Evolutionary conservation across 768 basidiomycete species (phyloP).

Genomic region (Pisolithus orientalis): DNA sequence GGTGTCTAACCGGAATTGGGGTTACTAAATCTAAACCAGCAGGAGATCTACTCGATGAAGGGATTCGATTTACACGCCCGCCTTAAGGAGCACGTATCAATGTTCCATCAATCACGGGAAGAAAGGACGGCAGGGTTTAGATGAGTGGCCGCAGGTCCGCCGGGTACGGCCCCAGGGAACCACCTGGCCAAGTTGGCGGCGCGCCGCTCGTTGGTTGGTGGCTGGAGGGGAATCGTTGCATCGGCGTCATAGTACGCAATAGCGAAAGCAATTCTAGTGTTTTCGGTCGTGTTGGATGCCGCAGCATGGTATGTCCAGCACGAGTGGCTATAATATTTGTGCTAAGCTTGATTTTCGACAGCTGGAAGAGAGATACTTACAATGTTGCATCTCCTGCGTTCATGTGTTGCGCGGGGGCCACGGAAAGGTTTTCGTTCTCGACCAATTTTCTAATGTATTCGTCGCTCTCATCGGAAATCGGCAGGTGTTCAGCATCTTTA

Average conservation of each 20-base stretch:
- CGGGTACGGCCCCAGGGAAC: constrained; percentile 3
- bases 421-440: not conserved
- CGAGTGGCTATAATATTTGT: constrained; percentile 1
- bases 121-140: constrained; percentile 1
- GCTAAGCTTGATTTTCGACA: not conserved
- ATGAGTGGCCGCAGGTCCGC: not conserved
- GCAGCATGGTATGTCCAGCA: constrained; percentile 8
- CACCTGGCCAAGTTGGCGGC: constrained; percentile 5
- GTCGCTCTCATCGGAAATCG: constrained; percentile 2
- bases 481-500: constrained; percentile 1
- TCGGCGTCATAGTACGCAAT: constrained; percentile 2
- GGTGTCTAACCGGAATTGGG: too few relatives aligned
- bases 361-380: not conserved
- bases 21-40: too few relatives aligned
- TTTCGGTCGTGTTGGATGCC: not conserved
- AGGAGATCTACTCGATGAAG: not conserved
- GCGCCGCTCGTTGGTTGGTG: constrained; percentile 1
- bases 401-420: constrained; percentile 3
- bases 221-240: constrained; percentile 1
- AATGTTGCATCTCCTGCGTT: constrained; percentile 4
- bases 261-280: not conserved
- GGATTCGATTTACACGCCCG: not conserved
- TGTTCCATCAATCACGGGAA: not conserved
- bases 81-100: not conserved
- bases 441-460: constrained; percentile 1